These are phyloP conservation scores for Entomortierella chlamydospora DNA, from an alignment of 192 early-diverging fungal genomes.

Conservation along the genomic window DNA sequence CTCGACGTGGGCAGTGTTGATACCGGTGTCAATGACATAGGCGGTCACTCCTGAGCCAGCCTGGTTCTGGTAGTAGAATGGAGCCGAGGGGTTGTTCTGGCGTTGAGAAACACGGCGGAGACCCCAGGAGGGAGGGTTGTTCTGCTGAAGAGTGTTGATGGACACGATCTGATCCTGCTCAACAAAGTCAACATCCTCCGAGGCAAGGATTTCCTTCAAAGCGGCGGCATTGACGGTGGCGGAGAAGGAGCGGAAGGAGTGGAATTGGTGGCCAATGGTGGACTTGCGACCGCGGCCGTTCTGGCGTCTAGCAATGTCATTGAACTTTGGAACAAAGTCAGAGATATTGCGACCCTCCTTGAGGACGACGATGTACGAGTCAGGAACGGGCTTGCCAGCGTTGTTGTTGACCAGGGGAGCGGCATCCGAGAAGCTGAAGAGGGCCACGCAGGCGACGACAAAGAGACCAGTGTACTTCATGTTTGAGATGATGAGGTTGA, in stretches of 20 bases:
- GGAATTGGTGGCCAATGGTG: constrained; percentile 32
- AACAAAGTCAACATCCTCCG: constrained; percentile 75
- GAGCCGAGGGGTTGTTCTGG: constrained; percentile 52
- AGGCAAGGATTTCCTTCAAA: constrained; percentile 31
- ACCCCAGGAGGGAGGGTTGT: constrained; percentile 90
- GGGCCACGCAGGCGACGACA: constrained; percentile 29
- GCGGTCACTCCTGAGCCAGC: constrained; percentile 58
- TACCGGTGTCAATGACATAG: constrained; percentile 67
- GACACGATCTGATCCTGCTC: constrained; percentile 85
- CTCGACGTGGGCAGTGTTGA: constrained; percentile 57
- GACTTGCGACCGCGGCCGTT: constrained; percentile 39
- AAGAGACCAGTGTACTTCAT: constrained; percentile 45
- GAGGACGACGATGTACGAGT: constrained; percentile 51
- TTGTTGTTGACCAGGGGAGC: constrained; percentile 32
- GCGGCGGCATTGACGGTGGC: constrained; percentile 34
- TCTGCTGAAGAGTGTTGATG: constrained; percentile 64
- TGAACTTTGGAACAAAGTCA: constrained; percentile 34
- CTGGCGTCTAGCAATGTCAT: constrained; percentile 33
- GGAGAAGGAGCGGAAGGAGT: constrained; percentile 17
- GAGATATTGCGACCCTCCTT: constrained; percentile 16
- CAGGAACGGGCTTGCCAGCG: constrained; percentile 26
- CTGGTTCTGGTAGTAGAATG: constrained; percentile 40
- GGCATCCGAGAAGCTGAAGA: constrained; percentile 17
- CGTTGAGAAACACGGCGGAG: constrained; percentile 77
- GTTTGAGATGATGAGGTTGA: no score